Conservation (phyloP, 1,139 yeast genomes). For the Spathaspora sp. region DNA sequence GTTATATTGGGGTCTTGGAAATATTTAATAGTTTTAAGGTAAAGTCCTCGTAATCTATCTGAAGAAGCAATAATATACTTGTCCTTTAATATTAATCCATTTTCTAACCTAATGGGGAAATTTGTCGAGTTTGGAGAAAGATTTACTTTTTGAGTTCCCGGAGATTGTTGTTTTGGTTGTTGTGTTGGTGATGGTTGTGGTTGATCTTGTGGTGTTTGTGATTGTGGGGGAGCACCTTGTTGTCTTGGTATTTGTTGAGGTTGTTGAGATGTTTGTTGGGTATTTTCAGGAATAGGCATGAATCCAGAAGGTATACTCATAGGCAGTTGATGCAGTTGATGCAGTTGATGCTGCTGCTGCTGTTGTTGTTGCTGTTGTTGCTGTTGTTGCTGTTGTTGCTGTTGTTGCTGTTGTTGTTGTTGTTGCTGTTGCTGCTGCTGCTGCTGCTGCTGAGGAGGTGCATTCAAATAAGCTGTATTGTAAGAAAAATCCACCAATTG, state of each 20-base stretch:
- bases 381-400: conserved; percentile 2
- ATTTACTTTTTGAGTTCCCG: not conserved
- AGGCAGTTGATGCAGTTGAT: too few species aligned
- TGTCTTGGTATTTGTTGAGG: conserved; percentile 11
- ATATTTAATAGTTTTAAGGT: conserved; percentile 43
- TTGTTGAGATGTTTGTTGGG: conserved; percentile 8
- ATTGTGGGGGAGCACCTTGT: conserved; percentile 2
- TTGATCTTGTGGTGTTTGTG: not conserved
- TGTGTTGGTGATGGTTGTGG: conserved; percentile 4
- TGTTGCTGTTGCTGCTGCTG: conserved; percentile 9
- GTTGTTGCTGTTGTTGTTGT: conserved; percentile 10
- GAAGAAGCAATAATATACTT: conserved; percentile 54
- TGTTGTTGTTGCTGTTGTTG: conserved; percentile 10
- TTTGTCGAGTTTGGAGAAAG: not conserved
- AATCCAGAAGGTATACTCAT: conserved; percentile 3
- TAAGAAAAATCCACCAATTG: conserved; percentile 38
- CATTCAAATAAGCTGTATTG: conserved; percentile 10
- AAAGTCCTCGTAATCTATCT: conserved; percentile 41
- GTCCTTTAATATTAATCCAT: conserved; percentile 54
- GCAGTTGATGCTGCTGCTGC: conserved; percentile 9
- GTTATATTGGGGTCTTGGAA: conserved; percentile 42
- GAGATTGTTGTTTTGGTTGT: conserved; percentile 8
- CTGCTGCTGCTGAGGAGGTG: not conserved
- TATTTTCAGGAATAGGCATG: conserved; percentile 5
- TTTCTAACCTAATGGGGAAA: conserved; percentile 44